Base-by-base conservation (phyloP, 2,329 filamentous ascomycete genomes). In the Colletotrichum camelliae region DNA sequence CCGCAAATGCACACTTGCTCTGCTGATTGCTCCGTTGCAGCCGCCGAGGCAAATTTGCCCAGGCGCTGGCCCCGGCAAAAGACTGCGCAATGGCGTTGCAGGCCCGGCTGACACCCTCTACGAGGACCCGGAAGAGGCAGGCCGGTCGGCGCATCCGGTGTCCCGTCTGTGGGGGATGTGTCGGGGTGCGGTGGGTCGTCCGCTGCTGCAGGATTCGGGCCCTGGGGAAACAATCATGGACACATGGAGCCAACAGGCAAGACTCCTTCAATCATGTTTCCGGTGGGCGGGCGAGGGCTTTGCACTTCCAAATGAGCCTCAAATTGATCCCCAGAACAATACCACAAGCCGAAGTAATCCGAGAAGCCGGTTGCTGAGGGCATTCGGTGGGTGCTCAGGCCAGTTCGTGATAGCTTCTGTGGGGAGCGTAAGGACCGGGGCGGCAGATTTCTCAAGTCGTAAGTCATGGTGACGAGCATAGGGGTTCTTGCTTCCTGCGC, bases 131-230 rank as follows among this genome's bases (percentile, higher is more conserved):
- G 60, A 76, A 70, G 62, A 76, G 74, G 71, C 74, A 76, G 74
- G 71, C 74, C 74, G 74, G 74, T 74, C 74, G 71, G 48, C 61
- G 65, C 60, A 76, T 65, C 70, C 70, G 66, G 70, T 64, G 60
- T 74, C 55, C 61, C 71, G 72, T 70, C 24, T 75, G 71, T 57
- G 74, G 74, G 69, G 71, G 71, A 75, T 64, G 57, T 43, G 58
- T 27, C 70, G 74, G 73, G 73, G 64, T 73, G 58, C 31, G 60
- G 64, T 67, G 72, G 66, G 57, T 75, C 64, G 52, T 60, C 43
- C 43, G 58, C 29, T 39, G 31, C 48, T 66, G 64, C 70, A 75
- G 74, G 74, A 75, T 65, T 69, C 65, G 35, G 58, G 43, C 57
- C 70, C 64, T 60, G 18, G 70, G 37, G 57, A 69, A 60, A 43